These are phyloP conservation scores for Miscanthus lutarioriparius DNA, from an alignment of 176 grass and related monocot genomes.

Conservation along the genomic window DNA sequence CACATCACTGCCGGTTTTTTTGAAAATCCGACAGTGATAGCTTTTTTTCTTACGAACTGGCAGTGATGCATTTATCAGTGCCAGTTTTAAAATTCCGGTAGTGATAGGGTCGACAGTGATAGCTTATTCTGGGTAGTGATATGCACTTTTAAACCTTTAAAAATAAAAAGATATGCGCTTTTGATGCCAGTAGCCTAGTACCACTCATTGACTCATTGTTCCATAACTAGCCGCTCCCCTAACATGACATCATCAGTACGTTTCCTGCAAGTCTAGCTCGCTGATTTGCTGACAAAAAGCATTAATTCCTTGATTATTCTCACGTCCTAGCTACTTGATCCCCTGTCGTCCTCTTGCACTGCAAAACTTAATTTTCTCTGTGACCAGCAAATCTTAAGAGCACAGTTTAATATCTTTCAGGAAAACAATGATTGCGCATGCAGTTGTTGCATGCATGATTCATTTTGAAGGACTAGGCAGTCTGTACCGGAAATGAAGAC, in stretches of 20 bases:
- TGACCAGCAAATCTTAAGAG: neutral
- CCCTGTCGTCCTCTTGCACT: neutral
- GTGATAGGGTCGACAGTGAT: no score
- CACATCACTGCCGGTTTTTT: no score
- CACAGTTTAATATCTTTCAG: neutral
- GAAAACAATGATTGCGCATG: neutral
- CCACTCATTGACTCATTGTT: neutral
- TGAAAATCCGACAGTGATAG: no score
- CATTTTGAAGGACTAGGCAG: neutral
- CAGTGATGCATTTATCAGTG: no score
- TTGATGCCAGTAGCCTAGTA: neutral
- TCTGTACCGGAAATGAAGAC: neutral
- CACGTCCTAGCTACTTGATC: neutral
- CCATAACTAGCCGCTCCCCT: neutral
- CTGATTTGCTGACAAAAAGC: no score
- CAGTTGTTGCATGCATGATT: neutral
- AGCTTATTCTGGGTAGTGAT: no score
- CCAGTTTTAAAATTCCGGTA: no score
- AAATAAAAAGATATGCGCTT: neutral
- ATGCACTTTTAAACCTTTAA: no score
- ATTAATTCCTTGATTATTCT: constrained; percentile 6
- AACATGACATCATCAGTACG: neutral
- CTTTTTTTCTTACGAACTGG: no score
- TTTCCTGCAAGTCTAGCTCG: neutral
- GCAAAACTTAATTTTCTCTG: neutral